A percentile compares a stretch with the other conserved stretches of the same genome.
Evolutionary conservation across 139 green algal genomes (phyloP).

Genomic region (Closterium sp.): DNA sequence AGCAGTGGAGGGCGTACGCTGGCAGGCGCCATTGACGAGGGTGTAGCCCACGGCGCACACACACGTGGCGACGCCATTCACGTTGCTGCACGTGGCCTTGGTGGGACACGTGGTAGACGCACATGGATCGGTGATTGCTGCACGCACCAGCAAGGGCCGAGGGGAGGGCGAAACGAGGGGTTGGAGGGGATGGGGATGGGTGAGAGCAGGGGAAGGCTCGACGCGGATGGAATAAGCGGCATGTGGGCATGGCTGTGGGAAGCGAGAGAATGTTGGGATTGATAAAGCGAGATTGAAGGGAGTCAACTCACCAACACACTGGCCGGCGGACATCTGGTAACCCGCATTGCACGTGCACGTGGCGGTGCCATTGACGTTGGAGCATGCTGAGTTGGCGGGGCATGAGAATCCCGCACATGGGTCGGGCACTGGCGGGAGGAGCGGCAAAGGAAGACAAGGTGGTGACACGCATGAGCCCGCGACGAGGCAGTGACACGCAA

Average conservation of each 20-base stretch:
- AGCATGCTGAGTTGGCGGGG: conserved; percentile 1
- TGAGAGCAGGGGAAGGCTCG: not conserved
- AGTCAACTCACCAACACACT: not conserved
- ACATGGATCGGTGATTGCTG: not conserved
- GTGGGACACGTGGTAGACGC: not conserved
- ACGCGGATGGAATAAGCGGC: not conserved
- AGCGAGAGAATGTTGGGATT: not conserved
- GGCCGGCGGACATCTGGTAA: not conserved
- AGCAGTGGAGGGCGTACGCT: not conserved
- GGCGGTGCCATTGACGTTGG: not conserved
- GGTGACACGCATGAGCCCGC: too few species aligned
- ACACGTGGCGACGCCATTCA: not conserved
- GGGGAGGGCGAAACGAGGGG: too few species aligned
- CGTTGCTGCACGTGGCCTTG: not conserved
- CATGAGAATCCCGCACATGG: not conserved
- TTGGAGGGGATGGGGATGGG: not conserved
- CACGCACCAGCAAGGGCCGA: not conserved
- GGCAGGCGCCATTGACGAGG: not conserved
- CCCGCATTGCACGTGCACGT: not conserved
- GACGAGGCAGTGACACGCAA: too few species aligned
- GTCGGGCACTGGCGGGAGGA: not conserved
- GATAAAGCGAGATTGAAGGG: too few species aligned
- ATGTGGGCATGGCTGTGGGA: too few species aligned
- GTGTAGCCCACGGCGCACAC: not conserved
- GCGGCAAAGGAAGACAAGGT: not conserved